Conservation (phyloP, 148 eudicot genomes). For the Vaccinium vitisidaea region DNA sequence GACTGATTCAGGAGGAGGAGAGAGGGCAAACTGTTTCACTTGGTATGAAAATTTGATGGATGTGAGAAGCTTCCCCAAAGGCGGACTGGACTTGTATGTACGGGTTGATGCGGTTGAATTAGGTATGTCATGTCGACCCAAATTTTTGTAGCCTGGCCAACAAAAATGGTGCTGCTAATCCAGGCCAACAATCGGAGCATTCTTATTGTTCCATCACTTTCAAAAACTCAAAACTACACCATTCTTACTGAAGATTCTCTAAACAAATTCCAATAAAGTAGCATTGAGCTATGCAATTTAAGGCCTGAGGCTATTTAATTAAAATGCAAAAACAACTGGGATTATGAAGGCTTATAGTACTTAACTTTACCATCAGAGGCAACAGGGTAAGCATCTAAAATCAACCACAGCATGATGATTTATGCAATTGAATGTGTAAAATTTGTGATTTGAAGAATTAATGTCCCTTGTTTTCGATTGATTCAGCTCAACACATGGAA, state of each 20-base stretch:
- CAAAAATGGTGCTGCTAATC: too few species aligned
- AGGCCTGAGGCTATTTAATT: background rate
- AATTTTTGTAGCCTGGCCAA: too few species aligned
- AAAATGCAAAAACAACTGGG: background rate
- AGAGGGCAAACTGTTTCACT: too few species aligned
- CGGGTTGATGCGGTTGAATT: too few species aligned
- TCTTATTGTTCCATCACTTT: too few species aligned
- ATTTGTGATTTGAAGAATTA: background rate
- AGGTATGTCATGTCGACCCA: background rate
- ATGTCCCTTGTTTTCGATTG: background rate
- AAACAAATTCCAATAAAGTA: background rate
- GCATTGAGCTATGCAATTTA: too few species aligned
- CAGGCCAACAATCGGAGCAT: too few species aligned
- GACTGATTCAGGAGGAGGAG: too few species aligned
- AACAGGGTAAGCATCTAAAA: background rate
- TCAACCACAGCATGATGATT: background rate
- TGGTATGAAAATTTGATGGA: too few species aligned
- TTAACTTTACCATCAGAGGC: background rate
- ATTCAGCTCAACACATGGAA: background rate
- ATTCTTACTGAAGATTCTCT: background rate
- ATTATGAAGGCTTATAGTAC: background rate
- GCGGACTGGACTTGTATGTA: too few species aligned
- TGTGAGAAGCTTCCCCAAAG: too few species aligned
- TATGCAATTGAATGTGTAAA: background rate
- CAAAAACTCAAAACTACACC: too few species aligned